These are phyloP conservation scores for Penicillium canariense DNA, from an alignment of 495 filamentous ascomycete genomes.

Conservation along the genomic window DNA sequence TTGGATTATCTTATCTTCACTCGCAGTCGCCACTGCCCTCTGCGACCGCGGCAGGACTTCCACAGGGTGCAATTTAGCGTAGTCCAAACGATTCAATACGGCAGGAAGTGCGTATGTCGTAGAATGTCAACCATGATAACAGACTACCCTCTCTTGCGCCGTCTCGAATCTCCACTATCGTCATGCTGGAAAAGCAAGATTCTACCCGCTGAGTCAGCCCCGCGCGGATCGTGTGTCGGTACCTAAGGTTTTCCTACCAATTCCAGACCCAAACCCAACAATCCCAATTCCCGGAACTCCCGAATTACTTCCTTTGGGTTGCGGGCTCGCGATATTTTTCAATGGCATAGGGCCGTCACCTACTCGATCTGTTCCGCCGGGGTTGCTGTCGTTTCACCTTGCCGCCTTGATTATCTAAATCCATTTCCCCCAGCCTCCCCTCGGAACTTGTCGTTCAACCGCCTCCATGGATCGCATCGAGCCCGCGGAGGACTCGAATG, in stretches of 20 bases:
- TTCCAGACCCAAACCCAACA: background rate
- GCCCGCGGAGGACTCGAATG: conserved; percentile 25
- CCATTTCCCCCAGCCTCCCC: background rate
- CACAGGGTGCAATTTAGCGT: background rate
- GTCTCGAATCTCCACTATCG: background rate
- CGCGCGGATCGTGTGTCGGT: background rate
- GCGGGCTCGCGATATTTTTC: background rate
- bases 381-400: background rate
- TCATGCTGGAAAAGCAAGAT: conserved; percentile 14
- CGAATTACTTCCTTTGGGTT: background rate
- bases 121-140: no score
- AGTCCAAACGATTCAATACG: no score
- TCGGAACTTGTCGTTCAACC: background rate
- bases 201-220: conserved; percentile 14
- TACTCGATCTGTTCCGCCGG: background rate
- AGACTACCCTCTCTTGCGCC: background rate
- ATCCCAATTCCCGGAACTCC: conserved; percentile 4
- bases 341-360: conserved; percentile 5
- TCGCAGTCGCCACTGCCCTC: background rate
- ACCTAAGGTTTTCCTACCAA: background rate
- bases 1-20: background rate
- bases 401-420: background rate
- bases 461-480: conserved; percentile 47
- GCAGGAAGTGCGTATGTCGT: no score
- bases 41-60: background rate